Conservation (phyloP, 805 yeast species). For the Wickerhamiella shivajii region DNA sequence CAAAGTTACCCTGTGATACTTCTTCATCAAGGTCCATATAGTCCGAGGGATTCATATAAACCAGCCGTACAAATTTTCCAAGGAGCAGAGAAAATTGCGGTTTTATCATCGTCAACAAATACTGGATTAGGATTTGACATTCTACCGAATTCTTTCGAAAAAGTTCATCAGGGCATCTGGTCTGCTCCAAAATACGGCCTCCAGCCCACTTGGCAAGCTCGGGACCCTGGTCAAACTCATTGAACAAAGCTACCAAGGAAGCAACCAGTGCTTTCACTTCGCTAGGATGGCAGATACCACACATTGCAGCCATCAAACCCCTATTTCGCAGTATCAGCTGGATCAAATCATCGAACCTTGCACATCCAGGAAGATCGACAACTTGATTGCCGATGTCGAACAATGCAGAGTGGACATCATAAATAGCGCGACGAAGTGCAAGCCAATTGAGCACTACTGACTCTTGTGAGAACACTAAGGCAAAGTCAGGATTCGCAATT, state of each 20-base stretch:
- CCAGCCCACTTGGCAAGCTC: conserved; percentile 6
- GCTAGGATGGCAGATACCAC: conserved; percentile 5
- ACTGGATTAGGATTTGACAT: conserved; percentile 3
- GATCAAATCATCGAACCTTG: not conserved
- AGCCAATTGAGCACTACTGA: not conserved
- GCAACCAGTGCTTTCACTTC: conserved; percentile 1
- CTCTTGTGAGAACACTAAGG: not conserved
- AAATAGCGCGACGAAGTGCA: not conserved
- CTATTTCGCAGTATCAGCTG: not conserved
- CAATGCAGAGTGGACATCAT: not conserved
- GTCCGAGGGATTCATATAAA: conserved; percentile 1
- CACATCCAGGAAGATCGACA: not conserved
- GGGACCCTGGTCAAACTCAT: conserved; percentile 1
- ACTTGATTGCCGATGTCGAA: not conserved
- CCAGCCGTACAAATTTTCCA: not conserved
- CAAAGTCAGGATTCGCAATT: conserved; percentile 1
- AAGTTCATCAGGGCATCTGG: conserved; percentile 4
- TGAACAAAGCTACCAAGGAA: not conserved
- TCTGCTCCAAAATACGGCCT: conserved; percentile 1
- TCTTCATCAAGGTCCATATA: not conserved
- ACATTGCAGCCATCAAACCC: conserved; percentile 1
- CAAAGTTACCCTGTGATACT: not conserved
- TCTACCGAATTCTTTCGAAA: conserved; percentile 5
- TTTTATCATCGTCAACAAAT: not conserved
- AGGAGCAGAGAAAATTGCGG: not conserved